Base-by-base conservation (phyloP, 768 basidiomycete species). In the Piloderma croceum region DNA sequence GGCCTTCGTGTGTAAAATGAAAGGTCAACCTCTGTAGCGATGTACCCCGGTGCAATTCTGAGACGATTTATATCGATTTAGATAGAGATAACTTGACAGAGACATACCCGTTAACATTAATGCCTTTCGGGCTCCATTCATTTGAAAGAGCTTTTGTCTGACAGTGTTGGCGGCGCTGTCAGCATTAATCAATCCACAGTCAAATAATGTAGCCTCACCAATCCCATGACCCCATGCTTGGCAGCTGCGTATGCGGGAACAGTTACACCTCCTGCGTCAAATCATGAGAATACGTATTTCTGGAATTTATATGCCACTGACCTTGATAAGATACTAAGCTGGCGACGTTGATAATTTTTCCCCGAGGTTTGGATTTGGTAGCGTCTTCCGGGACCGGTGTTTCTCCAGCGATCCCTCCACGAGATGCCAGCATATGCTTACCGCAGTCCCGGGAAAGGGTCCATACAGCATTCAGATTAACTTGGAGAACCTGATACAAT, bases 301-400 rank as follows among this genome's bases (percentile, higher is more conserved):
- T n/a, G n/a, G n/a, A 15, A 15, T 36, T 19, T 6, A n/a, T 19
- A 17, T 3, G 7, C 5, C 17, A 13, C 43, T 17, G 32, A 24
- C 50, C 50, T 55, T 80, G 76, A 61, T 73, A 79, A 5, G 72
- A 73, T 20, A 77, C 64, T n/a, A 80, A 62, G 23, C 76, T 78
- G 34, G 75, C 78, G 42, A 84, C 72, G 61, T 83, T 84, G 66
- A 87, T 81, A 52, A 87, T 82, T 55, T 83, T 83, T 27, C 82
- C 81, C 21, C 67, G 63, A 36, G 60, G 38, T 10, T 22, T 33
- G 7, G 31, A 3, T 15, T 31, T 31, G 24, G 36, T 7, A 11
- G 20, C 20, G 17, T 9, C 4, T 38, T 21, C 36, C 11, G 20
- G 9, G 24, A 63, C 47, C 17, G 29, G 29, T 15, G 29, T 15